Evolutionary conservation across 129 eudicot genomes (phyloP).

Genomic region (Apium graveolens): DNA sequence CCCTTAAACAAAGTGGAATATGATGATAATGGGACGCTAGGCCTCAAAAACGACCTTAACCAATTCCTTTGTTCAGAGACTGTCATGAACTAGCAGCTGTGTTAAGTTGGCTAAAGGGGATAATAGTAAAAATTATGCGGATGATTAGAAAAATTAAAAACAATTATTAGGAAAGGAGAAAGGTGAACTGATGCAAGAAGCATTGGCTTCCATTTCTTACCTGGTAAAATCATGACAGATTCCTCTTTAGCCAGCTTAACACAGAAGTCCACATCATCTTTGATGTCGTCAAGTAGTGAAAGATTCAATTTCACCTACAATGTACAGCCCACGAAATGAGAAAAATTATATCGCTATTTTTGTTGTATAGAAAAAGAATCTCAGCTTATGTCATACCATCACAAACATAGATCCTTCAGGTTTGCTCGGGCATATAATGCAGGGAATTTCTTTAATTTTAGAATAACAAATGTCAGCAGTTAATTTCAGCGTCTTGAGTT

Average conservation of each 20-base stretch:
- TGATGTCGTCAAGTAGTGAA: conserved; percentile 44
- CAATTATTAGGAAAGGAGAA: background rate
- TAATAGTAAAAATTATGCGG: background rate
- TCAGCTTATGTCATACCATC: conserved; percentile 43
- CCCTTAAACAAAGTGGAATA: background rate
- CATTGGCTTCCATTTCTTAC: conserved; percentile 22
- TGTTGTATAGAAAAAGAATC: background rate
- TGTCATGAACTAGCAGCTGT: background rate
- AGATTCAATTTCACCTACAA: conserved; percentile 63
- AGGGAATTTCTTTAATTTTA: conserved; percentile 46
- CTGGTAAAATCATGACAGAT: conserved; percentile 74
- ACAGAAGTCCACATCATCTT: conserved; percentile 81
- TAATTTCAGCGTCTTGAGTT: conserved; percentile 36
- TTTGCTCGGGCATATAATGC: conserved; percentile 75
- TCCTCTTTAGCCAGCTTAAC: conserved; percentile 74
- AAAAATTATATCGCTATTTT: background rate
- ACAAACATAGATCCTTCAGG: conserved; percentile 93
- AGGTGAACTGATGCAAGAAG: background rate
- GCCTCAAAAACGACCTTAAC: background rate
- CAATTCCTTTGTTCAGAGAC: background rate
- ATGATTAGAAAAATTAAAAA: background rate
- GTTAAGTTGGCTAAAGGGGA: no score
- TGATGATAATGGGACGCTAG: background rate
- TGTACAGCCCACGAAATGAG: background rate
- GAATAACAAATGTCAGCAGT: conserved; percentile 47